phyloP scores from a whole-genome alignment of 73 alveolate species.

The Breviolum minutum region DNA sequence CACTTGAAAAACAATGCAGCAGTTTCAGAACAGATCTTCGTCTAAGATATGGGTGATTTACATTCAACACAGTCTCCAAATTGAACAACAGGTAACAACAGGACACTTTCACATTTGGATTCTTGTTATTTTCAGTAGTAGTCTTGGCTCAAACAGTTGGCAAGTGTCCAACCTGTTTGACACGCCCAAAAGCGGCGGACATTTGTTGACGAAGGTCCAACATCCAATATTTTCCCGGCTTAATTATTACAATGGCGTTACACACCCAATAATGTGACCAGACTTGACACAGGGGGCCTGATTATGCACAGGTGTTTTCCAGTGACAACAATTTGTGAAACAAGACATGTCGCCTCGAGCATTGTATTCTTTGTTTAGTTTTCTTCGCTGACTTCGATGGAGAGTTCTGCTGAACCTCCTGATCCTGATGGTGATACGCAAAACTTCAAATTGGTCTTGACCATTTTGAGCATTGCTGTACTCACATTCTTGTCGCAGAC shows the following conservation, averaged over 20 bases:
- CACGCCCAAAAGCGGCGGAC: conserved; percentile 32
- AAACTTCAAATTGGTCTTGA: conserved; percentile 55
- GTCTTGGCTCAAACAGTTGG: conserved; percentile 28
- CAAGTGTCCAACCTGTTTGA: conserved; percentile 9
- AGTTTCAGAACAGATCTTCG: no score
- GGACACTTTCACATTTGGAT: no score
- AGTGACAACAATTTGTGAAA: not conserved
- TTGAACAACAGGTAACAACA: no score
- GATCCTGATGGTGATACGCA: not conserved
- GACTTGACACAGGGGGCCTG: no score
- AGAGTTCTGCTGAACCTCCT: conserved; percentile 5
- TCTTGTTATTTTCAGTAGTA: not conserved
- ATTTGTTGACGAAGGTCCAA: not conserved
- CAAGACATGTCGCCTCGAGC: not conserved
- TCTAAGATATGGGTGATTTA: no score
- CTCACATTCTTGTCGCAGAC: conserved; percentile 79
- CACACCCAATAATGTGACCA: no score
- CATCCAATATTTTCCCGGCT: no score
- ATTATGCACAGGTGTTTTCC: not conserved
- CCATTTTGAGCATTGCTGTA: conserved; percentile 60
- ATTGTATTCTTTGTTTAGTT: not conserved
- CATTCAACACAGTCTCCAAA: no score
- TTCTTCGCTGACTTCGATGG: not conserved
- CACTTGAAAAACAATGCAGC: no score
- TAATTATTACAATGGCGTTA: no score